Evolutionary conservation across 2,329 filamentous ascomycete genomes (phyloP), one percentile per base, ranked within the genome.

Genomic region (Sporothrix variecibatus): DNA sequence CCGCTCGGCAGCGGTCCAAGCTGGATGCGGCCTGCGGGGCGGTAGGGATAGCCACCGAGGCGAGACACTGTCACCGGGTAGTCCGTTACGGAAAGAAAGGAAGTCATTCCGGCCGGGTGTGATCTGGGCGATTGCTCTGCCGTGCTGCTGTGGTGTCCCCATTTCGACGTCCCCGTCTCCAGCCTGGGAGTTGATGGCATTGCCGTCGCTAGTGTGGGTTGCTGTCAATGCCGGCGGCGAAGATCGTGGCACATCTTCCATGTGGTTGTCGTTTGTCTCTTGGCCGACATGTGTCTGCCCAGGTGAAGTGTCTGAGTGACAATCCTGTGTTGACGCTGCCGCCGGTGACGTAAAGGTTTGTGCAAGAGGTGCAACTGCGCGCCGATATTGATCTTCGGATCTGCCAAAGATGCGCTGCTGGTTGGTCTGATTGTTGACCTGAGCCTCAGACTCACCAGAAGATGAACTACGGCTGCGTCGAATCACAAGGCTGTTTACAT

Each of bases 401-500:
- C 46, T n/a, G 38, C 67, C 72, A 40, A 69, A 20, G 17, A 73
- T 60, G 8, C 70, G 58, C 11, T 40, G 46, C 6, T 34, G 53
- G 1, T 34, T 23, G 60, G 20, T 6, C 8, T 40, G 34, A 17
- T 51, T 20, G 40, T 9, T 31, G 43, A 28, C 8, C 1, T 26
- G 38, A 17, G 2, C 23, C 15, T 67, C 38, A 9, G 38, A 17
- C 9, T 67, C 62, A 11, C 15, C 40, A 2, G 62, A 43, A 46
- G 62, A 67, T 12, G 62, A 43, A 15, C 38, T 38, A 20, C 38
- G 56, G 15, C 17, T 17, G 56, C 78, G 81, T 53, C 73, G 75
- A 2, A 65, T 53, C 49, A 76, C 75, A 26, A 76, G 80, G 17
- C 83, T 82, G 73, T 82, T 81, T 69, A 86, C 82, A 76, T 86